These are phyloP conservation scores for Leishmania tarentolae DNA, from an alignment of 208 protist species.

Conservation along the genomic window DNA sequence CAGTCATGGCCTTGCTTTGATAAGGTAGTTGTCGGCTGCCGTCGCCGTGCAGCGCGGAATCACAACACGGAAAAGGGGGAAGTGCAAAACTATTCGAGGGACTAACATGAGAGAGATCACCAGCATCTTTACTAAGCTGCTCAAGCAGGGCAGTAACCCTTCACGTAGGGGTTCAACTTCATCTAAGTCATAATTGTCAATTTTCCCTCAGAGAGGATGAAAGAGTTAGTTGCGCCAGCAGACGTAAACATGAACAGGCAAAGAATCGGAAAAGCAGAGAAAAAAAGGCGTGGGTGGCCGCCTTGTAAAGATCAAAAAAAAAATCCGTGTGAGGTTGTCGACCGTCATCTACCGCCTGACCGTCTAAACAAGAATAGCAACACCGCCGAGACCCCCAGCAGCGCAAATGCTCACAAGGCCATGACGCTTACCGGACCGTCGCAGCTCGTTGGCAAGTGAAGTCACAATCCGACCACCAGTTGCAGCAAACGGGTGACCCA, in stretches of 20 bases:
- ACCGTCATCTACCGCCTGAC: constrained; percentile 24
- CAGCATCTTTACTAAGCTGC: not conserved
- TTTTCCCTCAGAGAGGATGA: not conserved
- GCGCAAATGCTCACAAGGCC: constrained; percentile 89
- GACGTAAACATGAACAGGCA: not conserved
- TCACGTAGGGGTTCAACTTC: not conserved
- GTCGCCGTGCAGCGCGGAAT: not conserved
- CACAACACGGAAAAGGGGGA: constrained; percentile 8
- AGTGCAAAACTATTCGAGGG: not conserved
- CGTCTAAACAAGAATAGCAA: constrained; percentile 70
- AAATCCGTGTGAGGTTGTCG: not conserved
- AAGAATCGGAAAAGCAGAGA: not conserved
- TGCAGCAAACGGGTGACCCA: constrained; percentile 89
- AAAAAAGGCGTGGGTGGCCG: not conserved
- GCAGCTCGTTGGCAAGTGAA: constrained; percentile 75
- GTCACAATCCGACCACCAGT: constrained; percentile 86
- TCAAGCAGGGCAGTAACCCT: not conserved
- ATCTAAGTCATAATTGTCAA: not conserved
- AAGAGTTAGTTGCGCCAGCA: not conserved
- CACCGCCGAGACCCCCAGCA: constrained; percentile 80
- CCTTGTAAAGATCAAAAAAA: not conserved
- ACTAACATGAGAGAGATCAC: not conserved
- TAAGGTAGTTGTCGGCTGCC: not conserved
- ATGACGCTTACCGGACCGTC: constrained; percentile 73
- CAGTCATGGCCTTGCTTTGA: constrained; percentile 12